A percentile compares a stretch with the other conserved stretches of the same genome.
Evolutionary conservation across 345 rosid genomes (phyloP).

Genomic region (Psidium guajava): DNA sequence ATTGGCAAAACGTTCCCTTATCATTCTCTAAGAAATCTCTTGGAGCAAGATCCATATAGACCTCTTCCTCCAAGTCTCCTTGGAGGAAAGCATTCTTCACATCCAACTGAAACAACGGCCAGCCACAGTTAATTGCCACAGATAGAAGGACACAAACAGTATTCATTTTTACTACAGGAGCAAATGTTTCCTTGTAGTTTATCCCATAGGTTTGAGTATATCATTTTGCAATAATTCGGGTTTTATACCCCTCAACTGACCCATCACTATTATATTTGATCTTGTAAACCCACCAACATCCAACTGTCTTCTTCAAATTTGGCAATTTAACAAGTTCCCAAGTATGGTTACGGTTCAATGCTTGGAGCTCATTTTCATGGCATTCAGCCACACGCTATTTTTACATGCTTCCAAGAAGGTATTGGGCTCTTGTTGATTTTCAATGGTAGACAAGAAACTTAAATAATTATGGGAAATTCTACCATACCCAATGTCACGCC

Average conservation of each 20-base stretch:
- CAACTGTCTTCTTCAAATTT: not conserved
- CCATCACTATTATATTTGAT: not conserved
- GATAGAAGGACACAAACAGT: not conserved
- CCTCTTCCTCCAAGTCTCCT: not conserved
- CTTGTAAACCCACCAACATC: not conserved
- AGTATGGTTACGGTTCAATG: not conserved
- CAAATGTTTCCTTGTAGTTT: not conserved
- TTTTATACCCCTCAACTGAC: not conserved
- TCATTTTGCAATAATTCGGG: not conserved
- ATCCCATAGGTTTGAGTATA: not conserved
- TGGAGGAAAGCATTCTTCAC: not conserved
- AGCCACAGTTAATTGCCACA: not conserved
- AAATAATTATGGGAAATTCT: too few species aligned
- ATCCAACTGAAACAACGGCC: not conserved
- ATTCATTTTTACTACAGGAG: not conserved
- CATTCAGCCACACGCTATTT: not conserved
- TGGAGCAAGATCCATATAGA: not conserved
- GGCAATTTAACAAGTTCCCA: not conserved
- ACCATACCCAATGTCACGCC: too few species aligned
- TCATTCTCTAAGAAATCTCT: not conserved
- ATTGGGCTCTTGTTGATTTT: not conserved
- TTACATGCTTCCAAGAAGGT: not conserved
- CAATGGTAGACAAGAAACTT: not conserved
- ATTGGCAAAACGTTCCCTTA: not conserved
- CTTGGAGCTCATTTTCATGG: not conserved